Evolutionary conservation across 2,329 filamentous ascomycete genomes (phyloP).

Genomic region (Magnaporthiopsis poae): DNA sequence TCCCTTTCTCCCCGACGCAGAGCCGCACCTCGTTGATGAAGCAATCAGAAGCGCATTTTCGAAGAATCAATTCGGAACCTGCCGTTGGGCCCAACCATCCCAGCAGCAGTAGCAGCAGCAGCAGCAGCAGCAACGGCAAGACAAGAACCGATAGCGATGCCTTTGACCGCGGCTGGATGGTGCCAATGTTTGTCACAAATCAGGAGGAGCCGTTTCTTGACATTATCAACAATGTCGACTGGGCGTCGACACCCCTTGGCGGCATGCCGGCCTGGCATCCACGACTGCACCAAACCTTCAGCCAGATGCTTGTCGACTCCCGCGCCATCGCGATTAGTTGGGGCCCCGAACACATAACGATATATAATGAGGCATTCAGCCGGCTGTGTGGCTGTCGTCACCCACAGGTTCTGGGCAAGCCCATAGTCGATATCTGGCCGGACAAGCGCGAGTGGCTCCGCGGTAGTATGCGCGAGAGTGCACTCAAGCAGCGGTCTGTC

Average conservation of each 20-base stretch:
- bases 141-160: neutral
- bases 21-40: neutral
- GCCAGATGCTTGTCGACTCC: conserved; percentile 31
- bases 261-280: conserved; percentile 31
- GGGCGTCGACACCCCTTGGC: conserved; percentile 35
- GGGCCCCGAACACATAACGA: conserved; percentile 49
- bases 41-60: neutral
- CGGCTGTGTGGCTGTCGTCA: conserved; percentile 54
- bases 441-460: conserved; percentile 33
- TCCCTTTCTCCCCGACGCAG: neutral
- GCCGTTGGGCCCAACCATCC: neutral
- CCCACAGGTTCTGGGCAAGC: conserved; percentile 51
- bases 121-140: neutral
- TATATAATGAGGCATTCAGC: conserved; percentile 66
- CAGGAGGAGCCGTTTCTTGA: conserved; percentile 26
- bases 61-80: neutral
- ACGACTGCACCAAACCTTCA: conserved; percentile 31
- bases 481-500: conserved; percentile 21
- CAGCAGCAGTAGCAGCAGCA: neutral
- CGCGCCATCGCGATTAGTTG: conserved; percentile 49
- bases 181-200: conserved; percentile 13
- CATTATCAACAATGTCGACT: conserved; percentile 31
- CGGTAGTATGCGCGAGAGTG: conserved; percentile 27
- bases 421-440: conserved; percentile 49
- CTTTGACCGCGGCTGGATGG: conserved; percentile 3